Conservation (phyloP, 352 stramenopile genomes). For the Phytophthora megakarya region DNA sequence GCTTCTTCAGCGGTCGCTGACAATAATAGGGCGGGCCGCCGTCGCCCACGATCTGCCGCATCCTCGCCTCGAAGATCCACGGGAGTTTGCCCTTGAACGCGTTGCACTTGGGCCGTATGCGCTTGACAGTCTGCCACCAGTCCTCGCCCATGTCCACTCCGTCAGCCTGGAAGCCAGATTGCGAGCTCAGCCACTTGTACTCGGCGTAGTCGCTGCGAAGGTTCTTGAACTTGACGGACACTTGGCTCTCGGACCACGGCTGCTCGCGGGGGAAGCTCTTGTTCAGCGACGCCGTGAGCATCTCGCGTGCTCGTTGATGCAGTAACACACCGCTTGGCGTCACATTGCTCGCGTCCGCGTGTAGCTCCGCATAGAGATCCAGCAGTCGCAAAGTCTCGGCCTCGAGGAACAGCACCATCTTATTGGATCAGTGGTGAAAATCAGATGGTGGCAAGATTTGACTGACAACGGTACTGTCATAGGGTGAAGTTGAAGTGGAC, state of each 20-base stretch:
- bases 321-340: conserved; percentile 55
- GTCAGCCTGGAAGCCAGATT: conserved; percentile 48
- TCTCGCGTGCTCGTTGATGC: conserved; percentile 44
- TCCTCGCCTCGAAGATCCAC: conserved; percentile 53
- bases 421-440: too few species aligned
- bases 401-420: conserved; percentile 68
- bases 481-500: conserved; percentile 9
- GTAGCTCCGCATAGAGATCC: conserved; percentile 53
- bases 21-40: neutral
- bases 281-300: conserved; percentile 56
- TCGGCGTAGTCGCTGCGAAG: conserved; percentile 59
- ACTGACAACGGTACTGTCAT: neutral
- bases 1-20: neutral
- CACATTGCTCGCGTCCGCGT: conserved; percentile 47
- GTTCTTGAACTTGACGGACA: conserved; percentile 75
- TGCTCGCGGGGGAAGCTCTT: conserved; percentile 35
- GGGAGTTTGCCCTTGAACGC: conserved; percentile 64
- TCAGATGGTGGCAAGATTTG: conserved; percentile 3
- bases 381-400: conserved; percentile 51
- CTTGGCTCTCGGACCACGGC: conserved; percentile 57
- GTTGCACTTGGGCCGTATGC: conserved; percentile 49
- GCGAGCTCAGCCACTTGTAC: conserved; percentile 49
- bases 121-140: conserved; percentile 57
- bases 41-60: conserved; percentile 52
- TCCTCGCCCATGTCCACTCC: conserved; percentile 44